A percentile compares a stretch with the other conserved stretches of the same genome.
Conservation (phyloP, 768 basidiomycete species). For the Rhizopogon salebrosus region DNA sequence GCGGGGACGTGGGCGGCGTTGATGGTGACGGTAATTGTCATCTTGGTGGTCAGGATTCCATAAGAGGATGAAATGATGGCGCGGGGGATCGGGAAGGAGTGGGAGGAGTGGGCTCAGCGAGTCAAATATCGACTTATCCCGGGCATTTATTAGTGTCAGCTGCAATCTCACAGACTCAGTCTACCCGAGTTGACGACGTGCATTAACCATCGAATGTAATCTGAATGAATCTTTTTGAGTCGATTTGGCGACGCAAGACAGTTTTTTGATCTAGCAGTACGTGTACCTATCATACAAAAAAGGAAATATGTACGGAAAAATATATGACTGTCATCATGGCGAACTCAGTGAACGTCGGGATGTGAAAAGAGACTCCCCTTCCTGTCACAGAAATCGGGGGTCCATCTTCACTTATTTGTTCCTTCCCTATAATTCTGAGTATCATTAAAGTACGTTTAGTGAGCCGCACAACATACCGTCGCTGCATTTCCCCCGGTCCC, state of each 20-base stretch:
- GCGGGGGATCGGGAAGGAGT: conserved; percentile 37
- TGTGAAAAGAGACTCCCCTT: not conserved
- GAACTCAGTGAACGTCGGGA: not conserved
- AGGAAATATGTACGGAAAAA: no score
- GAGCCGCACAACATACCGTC: not conserved
- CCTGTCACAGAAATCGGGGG: not conserved
- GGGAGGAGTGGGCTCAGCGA: conserved; percentile 39
- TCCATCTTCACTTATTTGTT: not conserved
- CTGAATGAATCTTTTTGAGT: no score
- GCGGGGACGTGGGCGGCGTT: conserved; percentile 23
- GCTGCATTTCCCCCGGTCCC: not conserved
- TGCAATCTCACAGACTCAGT: no score
- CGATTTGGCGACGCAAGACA: no score
- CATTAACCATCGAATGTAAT: no score
- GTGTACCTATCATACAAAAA: not conserved
- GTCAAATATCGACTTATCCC: conserved; percentile 45
- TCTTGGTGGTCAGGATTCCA: conserved; percentile 35
- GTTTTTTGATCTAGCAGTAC: no score
- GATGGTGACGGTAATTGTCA: conserved; percentile 26
- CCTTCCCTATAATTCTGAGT: not conserved
- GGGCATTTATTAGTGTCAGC: conserved; percentile 32
- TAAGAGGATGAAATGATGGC: conserved; percentile 42
- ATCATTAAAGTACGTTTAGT: not conserved
- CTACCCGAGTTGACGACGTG: no score
- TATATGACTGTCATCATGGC: no score